A percentile compares a stretch with the other conserved stretches of the same genome.
These are phyloP conservation scores for Porphyrellus cyaneotinctus DNA, from an alignment of 768 basidiomycete genomes.

Conservation along the genomic window DNA sequence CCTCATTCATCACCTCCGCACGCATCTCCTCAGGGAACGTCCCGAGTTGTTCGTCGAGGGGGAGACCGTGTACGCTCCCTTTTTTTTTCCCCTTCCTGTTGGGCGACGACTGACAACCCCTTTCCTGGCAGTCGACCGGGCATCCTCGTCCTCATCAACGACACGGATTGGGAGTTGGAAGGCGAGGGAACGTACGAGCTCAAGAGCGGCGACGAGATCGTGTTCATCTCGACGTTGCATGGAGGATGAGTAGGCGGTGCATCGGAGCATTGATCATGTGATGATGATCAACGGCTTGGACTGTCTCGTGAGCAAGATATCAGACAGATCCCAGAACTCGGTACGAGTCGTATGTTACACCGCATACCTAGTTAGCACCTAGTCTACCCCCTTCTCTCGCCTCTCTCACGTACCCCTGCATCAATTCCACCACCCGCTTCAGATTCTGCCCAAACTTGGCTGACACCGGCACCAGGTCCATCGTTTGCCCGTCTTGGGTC, in stretches of 20 bases:
- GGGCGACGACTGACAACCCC: not conserved
- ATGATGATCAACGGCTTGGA: too few relatives aligned
- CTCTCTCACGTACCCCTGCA: conserved; percentile 63
- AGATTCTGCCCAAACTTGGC: conserved; percentile 87
- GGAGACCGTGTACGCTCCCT: conserved; percentile 66
- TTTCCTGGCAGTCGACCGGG: conserved; percentile 73
- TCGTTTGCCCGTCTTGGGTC: conserved; percentile 22
- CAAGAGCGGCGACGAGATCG: conserved; percentile 79
- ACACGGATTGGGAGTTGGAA: conserved; percentile 97
- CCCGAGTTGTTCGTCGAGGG: conserved; percentile 88
- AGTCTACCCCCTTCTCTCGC: conserved; percentile 30
- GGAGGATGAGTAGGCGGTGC: conserved; percentile 39
- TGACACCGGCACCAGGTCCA: conserved; percentile 79
- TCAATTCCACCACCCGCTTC: conserved; percentile 57
- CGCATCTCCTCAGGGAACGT: conserved; percentile 76
- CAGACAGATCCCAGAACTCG: too few relatives aligned
- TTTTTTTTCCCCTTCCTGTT: too few relatives aligned
- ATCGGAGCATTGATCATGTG: too few relatives aligned
- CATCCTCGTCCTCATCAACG: conserved; percentile 94
- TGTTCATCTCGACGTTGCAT: conserved; percentile 95
- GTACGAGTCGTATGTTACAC: too few relatives aligned
- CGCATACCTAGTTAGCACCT: too few relatives aligned
- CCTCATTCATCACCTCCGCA: conserved; percentile 74
- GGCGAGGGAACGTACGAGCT: conserved; percentile 86
- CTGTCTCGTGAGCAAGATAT: too few relatives aligned